These are phyloP conservation scores for Phytophthora vignae DNA, from an alignment of 352 stramenopile genomes.

Conservation along the genomic window DNA sequence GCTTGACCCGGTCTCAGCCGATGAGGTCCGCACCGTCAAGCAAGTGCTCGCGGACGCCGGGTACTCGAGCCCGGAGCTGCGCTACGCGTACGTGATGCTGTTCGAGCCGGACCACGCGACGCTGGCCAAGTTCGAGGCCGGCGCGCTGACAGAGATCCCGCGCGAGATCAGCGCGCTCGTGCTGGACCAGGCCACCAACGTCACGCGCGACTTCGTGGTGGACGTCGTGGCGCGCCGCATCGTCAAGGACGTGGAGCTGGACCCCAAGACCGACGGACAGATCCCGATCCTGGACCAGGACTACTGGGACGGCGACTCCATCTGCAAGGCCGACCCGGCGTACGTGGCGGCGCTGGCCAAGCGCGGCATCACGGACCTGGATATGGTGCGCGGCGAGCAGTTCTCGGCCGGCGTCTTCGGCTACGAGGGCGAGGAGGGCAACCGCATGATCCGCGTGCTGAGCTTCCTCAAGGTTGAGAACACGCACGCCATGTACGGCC, in stretches of 20 bases:
- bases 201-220: constrained; percentile 48
- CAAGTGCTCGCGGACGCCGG: constrained; percentile 50
- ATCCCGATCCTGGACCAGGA: constrained; percentile 58
- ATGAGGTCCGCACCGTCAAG: constrained; percentile 54
- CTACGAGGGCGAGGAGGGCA: constrained; percentile 47
- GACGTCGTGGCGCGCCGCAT: constrained; percentile 44
- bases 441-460: constrained; percentile 59
- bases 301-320: constrained; percentile 51
- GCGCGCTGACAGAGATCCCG: constrained; percentile 40
- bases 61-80: constrained; percentile 41
- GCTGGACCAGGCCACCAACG: constrained; percentile 47
- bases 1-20: constrained; percentile 54
- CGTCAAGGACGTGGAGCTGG: constrained; percentile 42
- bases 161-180: constrained; percentile 53
- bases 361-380: constrained; percentile 55
- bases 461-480: constrained; percentile 51
- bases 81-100: constrained; percentile 65
- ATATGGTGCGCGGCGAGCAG: constrained; percentile 46
- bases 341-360: constrained; percentile 53
- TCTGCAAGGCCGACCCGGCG: constrained; percentile 51
- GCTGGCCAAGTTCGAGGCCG: constrained; percentile 46
- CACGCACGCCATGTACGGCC: constrained; percentile 60
- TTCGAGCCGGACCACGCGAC: constrained; percentile 57
- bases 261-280: constrained; percentile 52
- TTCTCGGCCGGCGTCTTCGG: constrained; percentile 58